Conservation (phyloP, 257 asterid genomes). For the Ehretia macrophylla region DNA sequence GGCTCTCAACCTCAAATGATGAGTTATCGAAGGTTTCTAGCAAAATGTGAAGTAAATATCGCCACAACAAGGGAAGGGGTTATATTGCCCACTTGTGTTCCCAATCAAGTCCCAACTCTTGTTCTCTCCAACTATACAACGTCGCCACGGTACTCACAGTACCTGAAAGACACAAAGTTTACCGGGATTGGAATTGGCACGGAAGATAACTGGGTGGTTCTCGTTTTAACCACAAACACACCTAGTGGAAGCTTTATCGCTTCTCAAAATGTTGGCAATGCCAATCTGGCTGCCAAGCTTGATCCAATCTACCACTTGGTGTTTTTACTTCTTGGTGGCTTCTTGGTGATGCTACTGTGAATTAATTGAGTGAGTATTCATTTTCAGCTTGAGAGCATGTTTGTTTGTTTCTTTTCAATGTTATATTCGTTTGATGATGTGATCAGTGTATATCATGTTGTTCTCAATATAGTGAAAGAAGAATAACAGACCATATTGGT, state of each 20-base stretch:
- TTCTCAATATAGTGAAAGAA: too few species aligned
- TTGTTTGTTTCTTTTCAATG: neutral
- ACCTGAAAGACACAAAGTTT: slow-evolving; percentile 55
- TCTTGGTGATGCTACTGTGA: slow-evolving; percentile 29
- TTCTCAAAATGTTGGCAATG: slow-evolving; percentile 22
- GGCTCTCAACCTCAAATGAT: slow-evolving; percentile 48
- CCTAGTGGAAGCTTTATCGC: slow-evolving; percentile 51
- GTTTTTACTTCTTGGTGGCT: slow-evolving; percentile 11
- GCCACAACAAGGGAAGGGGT: neutral
- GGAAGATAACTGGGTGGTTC: slow-evolving; percentile 66
- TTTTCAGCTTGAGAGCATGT: slow-evolving; percentile 9
- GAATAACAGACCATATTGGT: too few species aligned
- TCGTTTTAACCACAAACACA: slow-evolving; percentile 67
- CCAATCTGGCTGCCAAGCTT: slow-evolving; percentile 28
- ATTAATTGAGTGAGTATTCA: slow-evolving; percentile 9
- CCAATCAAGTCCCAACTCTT: neutral
- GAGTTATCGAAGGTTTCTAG: slow-evolving; percentile 46
- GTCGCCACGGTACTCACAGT: slow-evolving; percentile 44
- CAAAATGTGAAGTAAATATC: slow-evolving; percentile 12
- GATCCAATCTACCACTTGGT: slow-evolving; percentile 18
- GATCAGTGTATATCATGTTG: neutral
- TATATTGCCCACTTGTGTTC: neutral
- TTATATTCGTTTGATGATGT: neutral
- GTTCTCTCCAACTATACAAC: slow-evolving; percentile 5
- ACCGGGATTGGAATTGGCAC: slow-evolving; percentile 74